Percentiles rank a stretch among this genome's conserved stretches.
These are phyloP conservation scores for Carex myosuroides DNA, from an alignment of 176 grass and related monocot species.

Conservation along the genomic window DNA sequence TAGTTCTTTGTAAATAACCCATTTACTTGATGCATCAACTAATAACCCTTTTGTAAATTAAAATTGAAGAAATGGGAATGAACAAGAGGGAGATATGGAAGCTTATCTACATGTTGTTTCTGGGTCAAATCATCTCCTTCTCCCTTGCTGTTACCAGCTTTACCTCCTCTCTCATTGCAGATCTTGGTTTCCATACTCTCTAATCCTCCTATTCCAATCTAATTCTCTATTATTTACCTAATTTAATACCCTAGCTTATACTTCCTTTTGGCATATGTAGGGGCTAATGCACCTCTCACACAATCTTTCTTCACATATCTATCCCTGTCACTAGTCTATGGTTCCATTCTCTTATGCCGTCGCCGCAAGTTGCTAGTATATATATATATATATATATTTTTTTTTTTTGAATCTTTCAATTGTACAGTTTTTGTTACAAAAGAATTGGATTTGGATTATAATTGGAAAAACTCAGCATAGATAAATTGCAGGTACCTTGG, in stretches of 20 bases:
- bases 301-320: slow-evolving; percentile 75
- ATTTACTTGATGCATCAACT: background rate
- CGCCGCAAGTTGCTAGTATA: slow-evolving; percentile 45
- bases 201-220: background rate
- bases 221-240: background rate
- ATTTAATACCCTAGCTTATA: background rate
- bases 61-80: background rate
- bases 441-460: slow-evolving; percentile 1
- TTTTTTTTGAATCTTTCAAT: background rate
- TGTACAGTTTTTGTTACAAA: background rate
- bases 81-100: slow-evolving; percentile 38
- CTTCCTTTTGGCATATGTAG: slow-evolving; percentile 28
- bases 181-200: slow-evolving; percentile 37
- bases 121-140: slow-evolving; percentile 76
- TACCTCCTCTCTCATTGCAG: slow-evolving; percentile 55
- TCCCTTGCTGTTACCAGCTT: slow-evolving; percentile 62
- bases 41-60: background rate
- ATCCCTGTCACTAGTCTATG: slow-evolving; percentile 48
- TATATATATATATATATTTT: no score
- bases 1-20: background rate
- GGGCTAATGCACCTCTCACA: slow-evolving; percentile 59
- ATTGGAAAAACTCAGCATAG: background rate
- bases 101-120: slow-evolving; percentile 41
- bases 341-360: slow-evolving; percentile 40
- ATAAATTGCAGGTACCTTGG: slow-evolving; percentile 64